Evolutionary conservation across 2,329 filamentous ascomycete genomes (phyloP), one percentile per base, ranked within the genome.

Genomic region (Hypoxylon sp.): DNA sequence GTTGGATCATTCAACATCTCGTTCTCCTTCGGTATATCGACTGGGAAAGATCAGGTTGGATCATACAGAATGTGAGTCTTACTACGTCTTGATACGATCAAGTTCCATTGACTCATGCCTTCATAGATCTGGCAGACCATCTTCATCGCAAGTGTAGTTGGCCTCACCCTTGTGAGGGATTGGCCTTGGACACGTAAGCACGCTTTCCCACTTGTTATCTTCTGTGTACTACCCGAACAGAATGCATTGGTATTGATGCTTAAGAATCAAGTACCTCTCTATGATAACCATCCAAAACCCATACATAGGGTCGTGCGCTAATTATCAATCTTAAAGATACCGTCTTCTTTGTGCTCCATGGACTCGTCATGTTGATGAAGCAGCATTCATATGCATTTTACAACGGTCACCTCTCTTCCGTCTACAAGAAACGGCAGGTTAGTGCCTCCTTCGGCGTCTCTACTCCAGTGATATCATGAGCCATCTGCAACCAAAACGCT

Each of bases 381-480:
- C 91, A 93, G 78, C 92, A 94, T 75, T 91, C 89, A 16, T 94
- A 92, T 73, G 85, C 90, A 3, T 93, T 92, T 70, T 94, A 93
- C 77, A 94, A 94, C 71, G 91, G 92, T 5, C 86, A 94, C 67
- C 81, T 90, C 53, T 93, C 86, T 2, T 84, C 86, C 19, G 80
- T 87, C 2, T 87, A 88, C 73, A 83, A 85, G 62, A 81, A 81
- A 60, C 81, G 85, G 1, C 70, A 74, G 55, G 65, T 68, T 30
- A 47, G 65, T 63, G 46, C 37, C 25, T 21, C 21, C 16, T 11
- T 7, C 21, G 4, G 7, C 12, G 12, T 16, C 7, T 14, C 2
- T 3, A 7, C 16, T 21, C 8, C 1, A 25, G 11, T 39, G 5
- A 9, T 19, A 27, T 27, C 8, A 16, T 27, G 11, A 37, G 21